Conservation (phyloP, 352 stramenopile genomes). For the Globisporangium polare region DNA sequence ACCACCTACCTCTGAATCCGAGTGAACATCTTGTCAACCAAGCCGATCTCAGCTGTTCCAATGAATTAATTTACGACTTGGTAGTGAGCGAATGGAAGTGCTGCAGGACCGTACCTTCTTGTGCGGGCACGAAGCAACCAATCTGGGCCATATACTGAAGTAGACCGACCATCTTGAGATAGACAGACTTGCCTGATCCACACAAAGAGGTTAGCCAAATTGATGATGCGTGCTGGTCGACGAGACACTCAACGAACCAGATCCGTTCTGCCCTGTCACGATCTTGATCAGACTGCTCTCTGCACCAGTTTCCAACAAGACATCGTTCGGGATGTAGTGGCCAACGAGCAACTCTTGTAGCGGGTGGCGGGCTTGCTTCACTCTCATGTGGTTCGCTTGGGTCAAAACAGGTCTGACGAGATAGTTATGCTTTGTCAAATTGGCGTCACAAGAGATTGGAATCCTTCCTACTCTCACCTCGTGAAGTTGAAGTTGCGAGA, state of each 20-base stretch:
- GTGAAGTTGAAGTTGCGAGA: slow-evolving; percentile 75
- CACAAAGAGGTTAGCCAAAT: not conserved
- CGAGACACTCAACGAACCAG: slow-evolving; percentile 29
- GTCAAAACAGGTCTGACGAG: slow-evolving; percentile 41
- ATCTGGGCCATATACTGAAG: slow-evolving; percentile 86
- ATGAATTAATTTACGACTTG: not conserved
- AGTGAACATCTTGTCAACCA: slow-evolving; percentile 76
- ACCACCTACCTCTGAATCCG: slow-evolving; percentile 67
- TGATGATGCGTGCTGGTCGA: not conserved
- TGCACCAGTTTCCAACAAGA: slow-evolving; percentile 31
- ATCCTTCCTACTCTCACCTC: slow-evolving; percentile 25
- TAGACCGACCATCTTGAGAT: slow-evolving; percentile 81
- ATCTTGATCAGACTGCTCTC: slow-evolving; percentile 47
- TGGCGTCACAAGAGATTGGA: not conserved
- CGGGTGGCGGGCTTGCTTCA: slow-evolving; percentile 64
- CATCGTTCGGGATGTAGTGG: slow-evolving; percentile 81
- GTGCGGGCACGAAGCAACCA: slow-evolving; percentile 71
- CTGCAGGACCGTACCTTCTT: slow-evolving; percentile 52
- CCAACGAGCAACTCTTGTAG: slow-evolving; percentile 84
- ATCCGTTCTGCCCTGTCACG: slow-evolving; percentile 83
- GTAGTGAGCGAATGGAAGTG: not conserved
- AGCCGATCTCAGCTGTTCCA: slow-evolving; percentile 57
- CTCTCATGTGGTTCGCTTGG: slow-evolving; percentile 42
- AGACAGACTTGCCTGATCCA: slow-evolving; percentile 77
- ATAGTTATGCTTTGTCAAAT: not conserved